Base-by-base conservation (phyloP, 2,329 filamentous ascomycete species). In the Arthrobotrys megalospora region DNA sequence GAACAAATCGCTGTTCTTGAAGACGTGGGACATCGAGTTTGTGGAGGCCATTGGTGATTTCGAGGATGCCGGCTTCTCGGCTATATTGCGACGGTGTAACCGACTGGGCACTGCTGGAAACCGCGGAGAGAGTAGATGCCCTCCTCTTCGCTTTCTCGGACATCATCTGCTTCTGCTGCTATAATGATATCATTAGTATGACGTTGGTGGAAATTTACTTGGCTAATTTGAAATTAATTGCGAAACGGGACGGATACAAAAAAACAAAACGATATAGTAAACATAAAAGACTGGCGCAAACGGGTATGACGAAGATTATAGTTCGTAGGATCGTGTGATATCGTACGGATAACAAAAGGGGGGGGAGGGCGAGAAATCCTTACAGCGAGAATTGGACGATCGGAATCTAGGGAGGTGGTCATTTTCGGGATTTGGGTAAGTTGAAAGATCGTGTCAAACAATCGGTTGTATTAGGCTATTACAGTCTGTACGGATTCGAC, bases 11-110 rank as follows among this genome's bases (percentile, higher is more conserved):
- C 86, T 97, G 94, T 82, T 91, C 89, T 81, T 90, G 87, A 32
- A 97, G 90, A 60, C 92, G 92, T 85, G 93, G 93, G 87, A 97
- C 96, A 85, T 96, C 93, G 86, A 97, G 92, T 83, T 94, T 92
- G 82, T 93, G 91, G 80, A 97, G 89, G 76, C 92, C 91, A 79
- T 91, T 89, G 82, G 92, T 91, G 84, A 96, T 93, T 81, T 92
- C 89, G 84, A 91, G 89, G 83, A 96, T 90, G 21, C 76, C 75
- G 3, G 69, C 76, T 36, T 79, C 76, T 45, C 76, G 82, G 91
- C 89, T 80, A 87, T 87, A 80, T 88, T 85, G 82, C 88, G 87
- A 79, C 88, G 87, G 83, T 88, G 87, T 53, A 83, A 83, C 70
- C 83, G 85, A 78, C 14, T 48, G 32, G 2, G 67, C 75, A 21